Conservation (phyloP, 371 early-diverging fungal species). For the Coemansia sp. region DNA sequence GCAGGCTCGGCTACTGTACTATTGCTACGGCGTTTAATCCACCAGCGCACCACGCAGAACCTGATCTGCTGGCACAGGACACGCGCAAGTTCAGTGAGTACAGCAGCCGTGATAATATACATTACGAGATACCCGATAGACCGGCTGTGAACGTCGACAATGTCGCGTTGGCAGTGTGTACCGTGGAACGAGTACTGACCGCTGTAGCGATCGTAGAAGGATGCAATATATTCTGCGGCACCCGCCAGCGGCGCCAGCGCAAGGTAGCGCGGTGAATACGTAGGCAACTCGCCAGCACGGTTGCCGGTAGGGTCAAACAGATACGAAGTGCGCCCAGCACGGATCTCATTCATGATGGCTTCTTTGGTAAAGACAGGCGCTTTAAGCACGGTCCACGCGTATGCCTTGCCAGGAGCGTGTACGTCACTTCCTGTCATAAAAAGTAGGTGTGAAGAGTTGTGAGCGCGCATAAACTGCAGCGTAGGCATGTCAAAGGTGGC, state of each 20-base stretch:
- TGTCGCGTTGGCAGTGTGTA: constrained; percentile 56
- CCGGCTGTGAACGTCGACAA: constrained; percentile 50
- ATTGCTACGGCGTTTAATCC: not conserved
- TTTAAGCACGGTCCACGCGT: constrained; percentile 64
- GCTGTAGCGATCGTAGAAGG: constrained; percentile 60
- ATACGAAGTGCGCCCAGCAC: constrained; percentile 60
- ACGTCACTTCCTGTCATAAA: constrained; percentile 65
- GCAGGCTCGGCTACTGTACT: not conserved
- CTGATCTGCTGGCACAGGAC: not conserved
- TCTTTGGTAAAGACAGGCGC: constrained; percentile 52
- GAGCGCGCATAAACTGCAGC: not conserved
- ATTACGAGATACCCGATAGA: constrained; percentile 62
- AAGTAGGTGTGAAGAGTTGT: constrained; percentile 14
- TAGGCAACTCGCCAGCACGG: not conserved
- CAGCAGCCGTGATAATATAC: constrained; percentile 10
- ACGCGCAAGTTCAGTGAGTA: constrained; percentile 15
- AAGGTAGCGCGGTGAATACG: constrained; percentile 17
- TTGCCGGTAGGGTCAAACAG: constrained; percentile 57
- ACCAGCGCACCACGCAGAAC: not conserved
- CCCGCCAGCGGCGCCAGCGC: constrained; percentile 56
- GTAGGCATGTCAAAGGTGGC: constrained; percentile 61
- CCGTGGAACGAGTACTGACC: constrained; percentile 75
- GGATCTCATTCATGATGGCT: constrained; percentile 62
- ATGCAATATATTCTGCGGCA: constrained; percentile 59
- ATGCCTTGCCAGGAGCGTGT: constrained; percentile 60